phyloP scores from a whole-genome alignment of 2,329 filamentous ascomycete species.

The Alternaria rosae region DNA sequence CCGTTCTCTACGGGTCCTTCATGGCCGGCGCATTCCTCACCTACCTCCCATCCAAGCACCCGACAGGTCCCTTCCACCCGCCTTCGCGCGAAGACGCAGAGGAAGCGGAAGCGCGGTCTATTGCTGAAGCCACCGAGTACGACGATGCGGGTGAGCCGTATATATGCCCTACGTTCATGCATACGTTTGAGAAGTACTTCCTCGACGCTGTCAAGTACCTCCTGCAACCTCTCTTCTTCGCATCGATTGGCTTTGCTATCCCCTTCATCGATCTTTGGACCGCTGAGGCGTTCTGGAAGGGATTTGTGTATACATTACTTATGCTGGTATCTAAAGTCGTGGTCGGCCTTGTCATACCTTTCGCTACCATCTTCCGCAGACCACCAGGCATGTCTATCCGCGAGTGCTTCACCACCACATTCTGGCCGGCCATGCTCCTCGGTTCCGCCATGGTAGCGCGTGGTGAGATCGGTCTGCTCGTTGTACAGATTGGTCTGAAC shows the following conservation, averaged over 20 bases:
- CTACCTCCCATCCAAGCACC: constrained; percentile 32
- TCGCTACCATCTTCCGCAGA: not conserved
- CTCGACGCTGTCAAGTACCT: constrained; percentile 54
- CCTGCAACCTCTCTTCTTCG: constrained; percentile 39
- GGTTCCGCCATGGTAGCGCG: not conserved
- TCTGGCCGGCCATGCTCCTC: not conserved
- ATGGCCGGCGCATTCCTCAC: constrained; percentile 40
- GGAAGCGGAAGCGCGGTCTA: constrained; percentile 8
- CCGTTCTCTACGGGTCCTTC: constrained; percentile 39
- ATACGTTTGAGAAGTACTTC: constrained; percentile 51
- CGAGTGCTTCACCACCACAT: not conserved
- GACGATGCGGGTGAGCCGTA: not conserved
- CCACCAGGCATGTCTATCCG: not conserved
- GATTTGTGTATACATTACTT: constrained; percentile 34
- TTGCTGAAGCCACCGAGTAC: not conserved
- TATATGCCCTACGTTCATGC: constrained; percentile 38
- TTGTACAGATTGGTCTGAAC: not conserved
- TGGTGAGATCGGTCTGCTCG: not conserved
- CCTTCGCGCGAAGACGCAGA: constrained; percentile 35
- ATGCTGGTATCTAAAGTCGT: constrained; percentile 29
- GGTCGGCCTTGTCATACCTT: constrained; percentile 6
- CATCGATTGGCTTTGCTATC: constrained; percentile 38
- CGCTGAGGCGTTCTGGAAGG: constrained; percentile 33
- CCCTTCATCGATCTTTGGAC: constrained; percentile 39
- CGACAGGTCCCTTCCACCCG: constrained; percentile 27